phyloP scores from a whole-genome alignment of 495 filamentous ascomycete genomes.

The Parathielavia hyrcaniae region DNA sequence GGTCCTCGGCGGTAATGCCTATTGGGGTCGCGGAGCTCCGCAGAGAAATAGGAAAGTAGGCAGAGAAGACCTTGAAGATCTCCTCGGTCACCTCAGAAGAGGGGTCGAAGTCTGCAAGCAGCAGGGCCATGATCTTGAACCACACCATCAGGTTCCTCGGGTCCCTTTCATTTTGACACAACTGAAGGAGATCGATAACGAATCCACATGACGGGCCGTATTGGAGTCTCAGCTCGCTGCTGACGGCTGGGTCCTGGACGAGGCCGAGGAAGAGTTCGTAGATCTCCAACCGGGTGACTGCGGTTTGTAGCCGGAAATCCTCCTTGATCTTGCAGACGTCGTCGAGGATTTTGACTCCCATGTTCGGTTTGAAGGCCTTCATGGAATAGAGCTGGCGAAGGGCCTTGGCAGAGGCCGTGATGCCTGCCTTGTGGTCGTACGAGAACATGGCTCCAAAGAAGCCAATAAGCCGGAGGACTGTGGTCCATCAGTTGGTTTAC shows the following conservation, averaged over 20 bases:
- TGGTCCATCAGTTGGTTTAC: not conserved
- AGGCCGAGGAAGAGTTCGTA: slow-evolving; percentile 44
- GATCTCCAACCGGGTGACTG: slow-evolving; percentile 41
- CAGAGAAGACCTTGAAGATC: slow-evolving; percentile 44
- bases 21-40: slow-evolving; percentile 38
- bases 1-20: slow-evolving; percentile 44
- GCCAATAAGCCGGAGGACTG: slow-evolving; percentile 37
- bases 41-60: slow-evolving; percentile 50
- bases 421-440: slow-evolving; percentile 46
- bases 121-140: slow-evolving; percentile 39
- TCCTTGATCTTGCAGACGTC: slow-evolving; percentile 42
- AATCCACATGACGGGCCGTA: slow-evolving; percentile 37
- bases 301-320: slow-evolving; percentile 43
- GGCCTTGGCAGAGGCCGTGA: slow-evolving; percentile 44
- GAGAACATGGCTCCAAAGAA: slow-evolving; percentile 49
- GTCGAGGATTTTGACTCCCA: slow-evolving; percentile 38
- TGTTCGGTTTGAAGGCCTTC: slow-evolving; percentile 41
- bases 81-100: slow-evolving; percentile 39
- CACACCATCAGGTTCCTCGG: slow-evolving; percentile 45
- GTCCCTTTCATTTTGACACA: slow-evolving; percentile 46
- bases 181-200: slow-evolving; percentile 36
- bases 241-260: slow-evolving; percentile 32
- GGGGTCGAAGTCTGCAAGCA: slow-evolving; percentile 38
- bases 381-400: slow-evolving; percentile 40
- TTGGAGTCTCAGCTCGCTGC: slow-evolving; percentile 37